A percentile compares a stretch with the other conserved stretches of the same genome.
phyloP scores from a whole-genome alignment of 495 filamentous ascomycete species.

The Neohortaea acidophila region DNA sequence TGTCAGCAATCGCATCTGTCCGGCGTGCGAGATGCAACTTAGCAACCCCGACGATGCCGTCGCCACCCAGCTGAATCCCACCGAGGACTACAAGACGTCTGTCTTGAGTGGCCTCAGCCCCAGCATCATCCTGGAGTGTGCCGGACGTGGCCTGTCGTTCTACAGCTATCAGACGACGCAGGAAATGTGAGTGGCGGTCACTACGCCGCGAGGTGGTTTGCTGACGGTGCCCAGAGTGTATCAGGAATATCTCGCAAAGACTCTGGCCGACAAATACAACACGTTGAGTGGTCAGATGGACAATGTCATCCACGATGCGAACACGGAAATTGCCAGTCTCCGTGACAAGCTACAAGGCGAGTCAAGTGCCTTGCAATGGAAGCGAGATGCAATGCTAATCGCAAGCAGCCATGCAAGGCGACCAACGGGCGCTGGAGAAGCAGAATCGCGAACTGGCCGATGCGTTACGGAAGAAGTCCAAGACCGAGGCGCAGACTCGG shows the following conservation, averaged over 20 bases:
- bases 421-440: constrained; percentile 50
- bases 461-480: constrained; percentile 55
- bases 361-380: constrained; percentile 1
- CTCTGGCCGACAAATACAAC: constrained; percentile 58
- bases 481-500: constrained; percentile 60
- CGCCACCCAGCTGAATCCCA: constrained; percentile 59
- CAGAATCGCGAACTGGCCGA: constrained; percentile 65
- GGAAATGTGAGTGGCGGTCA: constrained; percentile 50
- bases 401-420: constrained; percentile 44
- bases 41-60: constrained; percentile 64
- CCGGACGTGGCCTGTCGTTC: constrained; percentile 66
- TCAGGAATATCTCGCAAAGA: constrained; percentile 61
- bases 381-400: not conserved
- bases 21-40: constrained; percentile 63
- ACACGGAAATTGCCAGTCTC: constrained; percentile 56
- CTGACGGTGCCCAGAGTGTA: constrained; percentile 46
- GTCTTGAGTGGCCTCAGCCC: constrained; percentile 76
- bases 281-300: constrained; percentile 57
- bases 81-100: constrained; percentile 88
- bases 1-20: constrained; percentile 48
- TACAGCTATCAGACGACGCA: constrained; percentile 87
- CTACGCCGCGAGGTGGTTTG: not conserved
- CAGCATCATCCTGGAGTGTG: constrained; percentile 77
- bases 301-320: constrained; percentile 67
- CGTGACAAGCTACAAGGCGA: constrained; percentile 44